Conservation (phyloP, 2,329 filamentous ascomycete species). For the Whalleya microplaca region DNA sequence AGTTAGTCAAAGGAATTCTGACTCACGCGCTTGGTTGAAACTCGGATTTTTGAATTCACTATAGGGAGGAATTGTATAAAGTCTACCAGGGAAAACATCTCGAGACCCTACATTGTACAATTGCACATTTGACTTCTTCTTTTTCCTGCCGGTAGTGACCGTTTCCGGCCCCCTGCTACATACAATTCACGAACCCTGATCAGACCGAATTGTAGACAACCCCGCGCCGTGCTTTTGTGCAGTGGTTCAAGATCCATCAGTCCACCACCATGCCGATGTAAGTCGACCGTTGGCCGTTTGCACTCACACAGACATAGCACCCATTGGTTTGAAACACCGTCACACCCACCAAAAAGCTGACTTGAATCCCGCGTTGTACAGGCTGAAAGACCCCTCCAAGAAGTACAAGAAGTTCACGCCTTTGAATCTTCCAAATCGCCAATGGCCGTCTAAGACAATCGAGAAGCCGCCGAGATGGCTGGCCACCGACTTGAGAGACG, state of each 20-base stretch:
- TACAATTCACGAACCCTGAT: not conserved
- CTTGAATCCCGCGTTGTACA: conserved; percentile 34
- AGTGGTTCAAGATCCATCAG: not conserved
- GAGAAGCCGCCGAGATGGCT: conserved; percentile 90
- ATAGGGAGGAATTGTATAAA: not conserved
- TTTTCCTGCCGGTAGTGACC: too few species aligned
- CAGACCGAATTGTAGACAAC: not conserved
- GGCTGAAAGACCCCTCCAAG: conserved; percentile 75
- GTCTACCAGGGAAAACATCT: not conserved
- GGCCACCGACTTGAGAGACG: conserved; percentile 85
- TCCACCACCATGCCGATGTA: conserved; percentile 12
- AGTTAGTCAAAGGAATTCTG: not conserved
- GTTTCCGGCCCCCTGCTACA: too few species aligned
- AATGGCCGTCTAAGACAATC: conserved; percentile 84
- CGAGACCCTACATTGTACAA: not conserved
- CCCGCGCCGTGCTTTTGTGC: not conserved
- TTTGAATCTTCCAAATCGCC: conserved; percentile 68
- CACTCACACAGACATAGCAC: not conserved
- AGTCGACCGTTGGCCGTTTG: not conserved
- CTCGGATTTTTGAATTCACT: not conserved
- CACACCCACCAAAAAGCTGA: conserved; percentile 3
- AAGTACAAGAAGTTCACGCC: conserved; percentile 76
- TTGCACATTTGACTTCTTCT: too few species aligned
- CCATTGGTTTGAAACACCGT: conserved; percentile 4
- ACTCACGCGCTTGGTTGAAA: not conserved